These are phyloP conservation scores for Penicillium sp. DNA, from an alignment of 2,329 filamentous ascomycete genomes.

Conservation along the genomic window DNA sequence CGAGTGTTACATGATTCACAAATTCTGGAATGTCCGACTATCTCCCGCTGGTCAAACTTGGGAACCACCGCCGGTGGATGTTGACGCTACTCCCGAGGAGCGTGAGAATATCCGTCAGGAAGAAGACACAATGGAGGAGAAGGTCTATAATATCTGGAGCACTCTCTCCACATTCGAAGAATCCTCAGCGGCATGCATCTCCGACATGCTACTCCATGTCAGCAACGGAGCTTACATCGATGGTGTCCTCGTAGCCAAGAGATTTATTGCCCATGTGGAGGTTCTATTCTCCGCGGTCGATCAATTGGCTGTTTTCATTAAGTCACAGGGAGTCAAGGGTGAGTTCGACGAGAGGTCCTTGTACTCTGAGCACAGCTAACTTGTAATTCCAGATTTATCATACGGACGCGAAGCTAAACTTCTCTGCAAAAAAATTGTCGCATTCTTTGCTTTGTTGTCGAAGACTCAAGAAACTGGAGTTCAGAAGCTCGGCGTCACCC, in stretches of 20 bases:
- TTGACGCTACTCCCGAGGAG: conserved; percentile 63
- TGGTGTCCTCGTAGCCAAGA: conserved; percentile 89
- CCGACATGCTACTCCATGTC: conserved; percentile 96
- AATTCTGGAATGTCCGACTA: conserved; percentile 97
- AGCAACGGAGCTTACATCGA: conserved; percentile 97
- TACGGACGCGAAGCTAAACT: conserved; percentile 97
- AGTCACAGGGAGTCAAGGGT: conserved; percentile 71
- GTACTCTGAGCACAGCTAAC: conserved; percentile 20
- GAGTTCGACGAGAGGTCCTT: conserved; percentile 29
- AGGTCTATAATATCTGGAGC: conserved; percentile 97
- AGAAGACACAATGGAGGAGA: conserved; percentile 95
- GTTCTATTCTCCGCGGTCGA: conserved; percentile 88
- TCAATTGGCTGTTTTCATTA: conserved; percentile 72
- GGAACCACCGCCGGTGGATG: conserved; percentile 46
- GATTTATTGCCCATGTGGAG: conserved; percentile 94
- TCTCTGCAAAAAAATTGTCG: conserved; percentile 98
- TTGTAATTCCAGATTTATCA: conserved; percentile 63
- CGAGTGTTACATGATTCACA: conserved; percentile 99
- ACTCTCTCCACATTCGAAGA: conserved; percentile 96
- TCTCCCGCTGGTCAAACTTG: conserved; percentile 58
- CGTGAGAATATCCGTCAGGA: conserved; percentile 75
- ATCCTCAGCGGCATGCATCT: conserved; percentile 95
- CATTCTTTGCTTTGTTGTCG: conserved; percentile 91
- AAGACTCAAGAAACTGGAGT: conserved; percentile 92
- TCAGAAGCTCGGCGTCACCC: conserved; percentile 89